These are phyloP conservation scores for Fusarium siculi DNA, from an alignment of 2,329 filamentous ascomycete species.

Conservation along the genomic window DNA sequence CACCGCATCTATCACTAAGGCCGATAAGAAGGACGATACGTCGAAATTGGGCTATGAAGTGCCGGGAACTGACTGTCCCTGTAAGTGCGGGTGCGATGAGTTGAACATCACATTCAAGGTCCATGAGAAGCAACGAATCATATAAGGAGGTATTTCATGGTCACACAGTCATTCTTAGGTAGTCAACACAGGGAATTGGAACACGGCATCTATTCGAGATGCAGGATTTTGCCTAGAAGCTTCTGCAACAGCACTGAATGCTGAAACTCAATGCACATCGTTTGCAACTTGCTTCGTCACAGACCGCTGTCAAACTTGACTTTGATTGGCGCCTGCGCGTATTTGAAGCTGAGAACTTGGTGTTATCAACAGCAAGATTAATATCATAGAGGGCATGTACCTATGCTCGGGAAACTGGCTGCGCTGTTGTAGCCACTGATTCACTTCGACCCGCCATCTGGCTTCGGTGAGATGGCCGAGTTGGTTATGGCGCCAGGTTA, in stretches of 20 bases:
- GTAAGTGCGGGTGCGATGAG: neutral
- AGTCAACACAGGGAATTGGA: accelerated
- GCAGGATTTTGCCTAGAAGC: accelerated
- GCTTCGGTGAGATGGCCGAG: conserved; percentile 11
- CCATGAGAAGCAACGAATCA: neutral
- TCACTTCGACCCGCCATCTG: neutral
- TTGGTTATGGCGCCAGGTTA: conserved; percentile 15
- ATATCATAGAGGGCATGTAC: neutral
- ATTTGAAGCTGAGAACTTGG: neutral
- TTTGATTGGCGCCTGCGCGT: neutral
- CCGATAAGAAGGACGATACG: accelerated
- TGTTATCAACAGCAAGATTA: accelerated
- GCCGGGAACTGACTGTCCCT: accelerated
- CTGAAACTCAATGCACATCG: too few species aligned
- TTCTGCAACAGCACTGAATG: neutral
- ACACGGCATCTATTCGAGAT: accelerated
- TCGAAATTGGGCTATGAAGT: too few species aligned
- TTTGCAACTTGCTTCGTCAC: neutral
- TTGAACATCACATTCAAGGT: neutral
- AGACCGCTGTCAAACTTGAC: accelerated
- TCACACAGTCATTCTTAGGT: accelerated
- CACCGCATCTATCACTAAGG: accelerated
- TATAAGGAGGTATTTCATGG: accelerated
- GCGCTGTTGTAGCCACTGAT: too few species aligned
- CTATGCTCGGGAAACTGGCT: neutral